phyloP scores from a whole-genome alignment of 1,284 basidiomycete genomes.

The Fomitopsis palustris region DNA sequence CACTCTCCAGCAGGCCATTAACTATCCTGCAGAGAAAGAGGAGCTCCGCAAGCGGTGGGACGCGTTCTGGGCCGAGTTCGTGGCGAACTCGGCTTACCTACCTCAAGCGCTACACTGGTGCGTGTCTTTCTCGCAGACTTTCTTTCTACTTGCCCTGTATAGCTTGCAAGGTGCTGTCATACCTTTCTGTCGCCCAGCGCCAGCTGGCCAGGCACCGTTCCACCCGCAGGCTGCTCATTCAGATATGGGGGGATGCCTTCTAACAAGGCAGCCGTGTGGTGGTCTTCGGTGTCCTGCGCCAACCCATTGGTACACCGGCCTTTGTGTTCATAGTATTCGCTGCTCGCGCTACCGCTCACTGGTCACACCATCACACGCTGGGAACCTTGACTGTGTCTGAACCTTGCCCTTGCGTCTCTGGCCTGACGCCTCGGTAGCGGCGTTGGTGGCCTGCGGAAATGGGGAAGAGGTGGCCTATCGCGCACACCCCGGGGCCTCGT shows the following conservation, averaged over 20 bases:
- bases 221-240: background rate
- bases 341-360: too few relatives aligned
- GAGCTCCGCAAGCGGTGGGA: conserved; percentile 61
- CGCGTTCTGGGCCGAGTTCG: conserved; percentile 69
- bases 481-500: background rate
- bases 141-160: background rate
- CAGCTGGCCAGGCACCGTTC: too few relatives aligned
- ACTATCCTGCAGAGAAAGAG: conserved; percentile 47
- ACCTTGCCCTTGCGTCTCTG: too few relatives aligned
- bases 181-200: too few relatives aligned
- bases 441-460: background rate
- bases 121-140: conserved; percentile 19
- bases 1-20: conserved; percentile 18
- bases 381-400: too few relatives aligned
- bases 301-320: too few relatives aligned
- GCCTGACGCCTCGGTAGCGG: background rate
- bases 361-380: too few relatives aligned
- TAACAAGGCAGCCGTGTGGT: background rate
- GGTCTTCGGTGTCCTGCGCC: background rate
- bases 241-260: background rate
- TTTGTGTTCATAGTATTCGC: too few relatives aligned
- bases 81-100: conserved; percentile 73
- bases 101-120: conserved; percentile 85
- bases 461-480: background rate
- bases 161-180: background rate